These are phyloP conservation scores for Falciphora oryzae DNA, from an alignment of 2,329 filamentous ascomycete species.

Conservation along the genomic window DNA sequence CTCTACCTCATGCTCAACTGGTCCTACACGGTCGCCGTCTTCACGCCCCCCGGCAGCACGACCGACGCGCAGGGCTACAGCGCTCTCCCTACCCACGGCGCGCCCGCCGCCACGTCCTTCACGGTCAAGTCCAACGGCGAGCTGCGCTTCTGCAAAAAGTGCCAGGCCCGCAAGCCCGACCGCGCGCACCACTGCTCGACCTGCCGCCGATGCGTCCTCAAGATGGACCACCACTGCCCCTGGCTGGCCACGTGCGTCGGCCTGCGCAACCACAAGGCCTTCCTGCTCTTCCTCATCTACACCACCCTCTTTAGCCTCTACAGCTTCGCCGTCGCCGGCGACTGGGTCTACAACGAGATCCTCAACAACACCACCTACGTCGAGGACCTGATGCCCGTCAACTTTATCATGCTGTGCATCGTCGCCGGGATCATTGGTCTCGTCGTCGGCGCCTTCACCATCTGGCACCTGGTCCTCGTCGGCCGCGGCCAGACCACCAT, in stretches of 20 bases:
- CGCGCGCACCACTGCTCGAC: constrained; percentile 95
- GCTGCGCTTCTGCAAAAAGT: constrained; percentile 93
- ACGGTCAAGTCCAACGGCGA: constrained; percentile 91
- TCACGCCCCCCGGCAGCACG: constrained; percentile 77
- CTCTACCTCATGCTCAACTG: constrained; percentile 78
- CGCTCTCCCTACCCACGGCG: constrained; percentile 69
- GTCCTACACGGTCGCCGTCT: constrained; percentile 89
- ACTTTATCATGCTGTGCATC: constrained; percentile 83
- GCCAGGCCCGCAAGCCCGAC: constrained; percentile 89
- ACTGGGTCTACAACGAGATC: constrained; percentile 84
- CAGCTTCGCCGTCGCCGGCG: constrained; percentile 67
- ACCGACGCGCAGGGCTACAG: constrained; percentile 66
- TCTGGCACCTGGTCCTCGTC: constrained; percentile 84
- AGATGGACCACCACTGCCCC: constrained; percentile 99
- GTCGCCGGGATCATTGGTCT: constrained; percentile 86
- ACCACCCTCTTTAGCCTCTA: constrained; percentile 80
- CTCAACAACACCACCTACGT: constrained; percentile 64
- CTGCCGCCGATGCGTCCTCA: constrained; percentile 88
- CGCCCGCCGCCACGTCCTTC: constrained; percentile 62
- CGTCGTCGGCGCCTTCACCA: constrained; percentile 82
- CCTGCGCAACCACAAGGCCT: constrained; percentile 90
- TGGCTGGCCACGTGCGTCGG: constrained; percentile 97
- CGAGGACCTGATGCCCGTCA: constrained; percentile 77
- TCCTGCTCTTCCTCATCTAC: constrained; percentile 87
- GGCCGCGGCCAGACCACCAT: constrained; percentile 83